These are phyloP conservation scores for Alternaria novae-zelandiae DNA, from an alignment of 2,329 filamentous ascomycete genomes.

Conservation along the genomic window DNA sequence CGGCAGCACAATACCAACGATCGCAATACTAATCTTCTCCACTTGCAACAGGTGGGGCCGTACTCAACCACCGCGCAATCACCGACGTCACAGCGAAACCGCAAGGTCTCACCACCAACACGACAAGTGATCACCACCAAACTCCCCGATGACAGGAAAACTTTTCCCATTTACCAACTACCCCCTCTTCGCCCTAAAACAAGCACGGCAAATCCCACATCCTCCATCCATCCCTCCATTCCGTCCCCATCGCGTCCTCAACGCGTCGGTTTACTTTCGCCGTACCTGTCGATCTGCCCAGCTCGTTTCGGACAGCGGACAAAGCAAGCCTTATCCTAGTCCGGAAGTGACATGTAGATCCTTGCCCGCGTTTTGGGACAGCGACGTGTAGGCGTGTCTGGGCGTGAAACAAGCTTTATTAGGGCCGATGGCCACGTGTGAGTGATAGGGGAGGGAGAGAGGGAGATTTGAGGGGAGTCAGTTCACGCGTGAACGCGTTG, in stretches of 20 bases:
- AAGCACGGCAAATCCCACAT: not conserved
- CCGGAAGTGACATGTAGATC: not conserved
- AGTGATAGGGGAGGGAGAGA: not conserved
- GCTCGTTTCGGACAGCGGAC: not conserved
- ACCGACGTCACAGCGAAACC: conserved; percentile 2
- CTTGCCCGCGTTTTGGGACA: not conserved
- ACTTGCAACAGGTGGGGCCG: not conserved
- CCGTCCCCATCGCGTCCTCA: no score
- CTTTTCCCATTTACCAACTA: not conserved
- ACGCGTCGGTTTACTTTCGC: not conserved
- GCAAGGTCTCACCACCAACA: no score
- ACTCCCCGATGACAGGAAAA: not conserved
- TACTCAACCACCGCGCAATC: not conserved
- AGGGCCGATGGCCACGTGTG: not conserved
- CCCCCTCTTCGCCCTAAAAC: not conserved
- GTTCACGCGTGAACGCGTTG: no score
- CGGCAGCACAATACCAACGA: not conserved
- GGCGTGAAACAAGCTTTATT: not conserved
- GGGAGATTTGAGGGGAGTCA: not conserved
- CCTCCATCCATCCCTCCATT: no score
- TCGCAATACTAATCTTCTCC: not conserved
- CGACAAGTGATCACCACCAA: not conserved
- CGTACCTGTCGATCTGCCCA: not conserved
- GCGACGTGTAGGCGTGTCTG: not conserved
- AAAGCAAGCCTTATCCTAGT: not conserved